A percentile compares a stretch with the other conserved stretches of the same genome.
Evolutionary conservation across 2,329 filamentous ascomycete genomes (phyloP).

Genomic region (Pestalotiopsis fici): DNA sequence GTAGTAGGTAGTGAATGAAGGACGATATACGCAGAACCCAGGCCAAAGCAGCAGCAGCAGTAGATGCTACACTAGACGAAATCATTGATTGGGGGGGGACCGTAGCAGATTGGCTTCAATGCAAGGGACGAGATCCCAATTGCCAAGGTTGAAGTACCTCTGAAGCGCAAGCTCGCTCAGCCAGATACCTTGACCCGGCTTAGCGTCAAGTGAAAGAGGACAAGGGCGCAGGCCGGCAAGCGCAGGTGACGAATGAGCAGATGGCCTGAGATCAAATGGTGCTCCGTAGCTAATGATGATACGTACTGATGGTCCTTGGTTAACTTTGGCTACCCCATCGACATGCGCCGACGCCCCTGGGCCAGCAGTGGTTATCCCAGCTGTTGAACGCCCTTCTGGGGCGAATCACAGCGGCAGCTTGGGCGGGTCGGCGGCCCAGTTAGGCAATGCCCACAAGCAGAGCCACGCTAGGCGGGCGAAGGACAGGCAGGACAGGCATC

Average conservation of each 20-base stretch:
- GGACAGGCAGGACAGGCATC: neutral
- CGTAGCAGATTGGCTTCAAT: neutral
- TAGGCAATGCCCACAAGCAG: slow-evolving; percentile 3
- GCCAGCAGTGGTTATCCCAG: neutral
- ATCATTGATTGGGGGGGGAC: neutral
- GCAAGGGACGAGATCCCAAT: slow-evolving; percentile 1
- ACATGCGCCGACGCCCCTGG: neutral
- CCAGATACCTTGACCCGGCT: neutral
- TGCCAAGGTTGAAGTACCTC: neutral
- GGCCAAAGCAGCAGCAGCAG: neutral
- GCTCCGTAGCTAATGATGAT: neutral
- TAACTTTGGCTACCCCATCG: neutral
- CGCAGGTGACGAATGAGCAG: slow-evolving; percentile 1
- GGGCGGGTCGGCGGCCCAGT: neutral
- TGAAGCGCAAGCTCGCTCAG: neutral
- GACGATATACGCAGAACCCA: neutral
- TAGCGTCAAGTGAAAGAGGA: neutral
- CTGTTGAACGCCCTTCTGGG: neutral
- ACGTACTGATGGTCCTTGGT: neutral
- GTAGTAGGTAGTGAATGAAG: neutral
- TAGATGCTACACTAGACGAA: neutral
- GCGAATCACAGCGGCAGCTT: neutral
- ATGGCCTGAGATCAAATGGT: neutral
- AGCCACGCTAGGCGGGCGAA: neutral
- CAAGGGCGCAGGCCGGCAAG: slow-evolving; percentile 4